Percentiles rank a stretch among this genome's conserved stretches.
Evolutionary conservation across 495 filamentous ascomycete species (phyloP).

Genomic region (Xylaria bambusicola): DNA sequence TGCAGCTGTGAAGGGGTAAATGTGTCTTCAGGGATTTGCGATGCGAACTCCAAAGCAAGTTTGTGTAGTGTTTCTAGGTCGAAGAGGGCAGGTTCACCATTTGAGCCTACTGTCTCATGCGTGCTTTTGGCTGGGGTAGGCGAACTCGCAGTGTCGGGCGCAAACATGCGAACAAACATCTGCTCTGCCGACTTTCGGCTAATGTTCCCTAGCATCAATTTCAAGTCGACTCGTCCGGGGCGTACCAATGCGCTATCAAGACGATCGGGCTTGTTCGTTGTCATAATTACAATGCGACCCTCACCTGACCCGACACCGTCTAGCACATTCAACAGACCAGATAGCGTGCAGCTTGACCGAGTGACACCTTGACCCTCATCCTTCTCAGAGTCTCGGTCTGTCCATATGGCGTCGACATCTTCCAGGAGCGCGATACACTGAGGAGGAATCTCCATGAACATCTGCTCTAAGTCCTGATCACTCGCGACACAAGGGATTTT

Average conservation of each 20-base stretch:
- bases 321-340: conserved; percentile 69
- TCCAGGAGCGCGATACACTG: conserved; percentile 68
- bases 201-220: conserved; percentile 59
- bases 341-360: conserved; percentile 52
- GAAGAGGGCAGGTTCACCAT: conserved; percentile 13
- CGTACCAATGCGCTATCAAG: conserved; percentile 69
- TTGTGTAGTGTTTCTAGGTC: conserved; percentile 36
- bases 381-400: conserved; percentile 38
- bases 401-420: conserved; percentile 66
- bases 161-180: conserved; percentile 56
- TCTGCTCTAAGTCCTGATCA: conserved; percentile 51
- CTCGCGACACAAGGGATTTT: conserved; percentile 54
- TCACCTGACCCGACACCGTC: conserved; percentile 72
- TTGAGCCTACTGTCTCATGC: conserved; percentile 9
- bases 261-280: conserved; percentile 67
- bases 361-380: conserved; percentile 30
- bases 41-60: conserved; percentile 54
- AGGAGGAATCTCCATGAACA: conserved; percentile 60
- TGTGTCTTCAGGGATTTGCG: conserved; percentile 50
- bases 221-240: conserved; percentile 69
- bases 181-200: conserved; percentile 42
- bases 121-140: conserved; percentile 15
- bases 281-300: conserved; percentile 75
- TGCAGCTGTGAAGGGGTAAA: conserved; percentile 73
- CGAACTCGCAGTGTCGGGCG: conserved; percentile 23